A percentile compares a stretch with the other conserved stretches of the same genome.
These are phyloP conservation scores for Ascochyta koolunga DNA, from an alignment of 2,329 filamentous ascomycete species.

Conservation along the genomic window DNA sequence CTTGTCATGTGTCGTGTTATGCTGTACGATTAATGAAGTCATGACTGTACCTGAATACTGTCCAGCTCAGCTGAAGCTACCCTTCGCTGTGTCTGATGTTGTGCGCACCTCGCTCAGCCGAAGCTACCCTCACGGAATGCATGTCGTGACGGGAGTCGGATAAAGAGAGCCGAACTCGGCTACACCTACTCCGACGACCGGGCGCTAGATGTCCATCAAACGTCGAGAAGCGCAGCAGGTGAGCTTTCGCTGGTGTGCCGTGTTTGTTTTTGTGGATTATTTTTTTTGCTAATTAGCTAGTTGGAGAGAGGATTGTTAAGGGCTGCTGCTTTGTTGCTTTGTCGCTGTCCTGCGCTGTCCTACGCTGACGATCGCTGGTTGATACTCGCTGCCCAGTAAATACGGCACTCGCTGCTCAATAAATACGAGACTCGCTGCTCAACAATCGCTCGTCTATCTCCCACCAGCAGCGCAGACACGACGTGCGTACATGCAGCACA, in stretches of 20 bases:
- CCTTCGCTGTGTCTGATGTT: neutral
- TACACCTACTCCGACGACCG: neutral
- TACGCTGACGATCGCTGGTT: no score
- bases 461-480: neutral
- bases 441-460: neutral
- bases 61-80: neutral
- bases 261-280: no score
- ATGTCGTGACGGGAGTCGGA: neutral
- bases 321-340: no score
- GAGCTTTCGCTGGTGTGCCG: neutral
- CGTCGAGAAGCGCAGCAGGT: conserved; percentile 9
- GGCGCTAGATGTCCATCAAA: neutral
- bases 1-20: neutral
- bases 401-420: neutral
- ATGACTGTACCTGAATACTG: neutral
- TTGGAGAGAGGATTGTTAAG: no score
- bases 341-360: no score
- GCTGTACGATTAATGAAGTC: neutral
- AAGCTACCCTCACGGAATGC: conserved; percentile 7
- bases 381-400: no score
- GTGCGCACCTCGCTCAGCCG: neutral
- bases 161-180: conserved; percentile 1
- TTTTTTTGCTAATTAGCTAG: no score
- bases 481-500: conserved; percentile 37
- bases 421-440: no score